These are phyloP conservation scores for Secale cereale DNA, from an alignment of 176 grass and related monocot genomes.

Conservation along the genomic window DNA sequence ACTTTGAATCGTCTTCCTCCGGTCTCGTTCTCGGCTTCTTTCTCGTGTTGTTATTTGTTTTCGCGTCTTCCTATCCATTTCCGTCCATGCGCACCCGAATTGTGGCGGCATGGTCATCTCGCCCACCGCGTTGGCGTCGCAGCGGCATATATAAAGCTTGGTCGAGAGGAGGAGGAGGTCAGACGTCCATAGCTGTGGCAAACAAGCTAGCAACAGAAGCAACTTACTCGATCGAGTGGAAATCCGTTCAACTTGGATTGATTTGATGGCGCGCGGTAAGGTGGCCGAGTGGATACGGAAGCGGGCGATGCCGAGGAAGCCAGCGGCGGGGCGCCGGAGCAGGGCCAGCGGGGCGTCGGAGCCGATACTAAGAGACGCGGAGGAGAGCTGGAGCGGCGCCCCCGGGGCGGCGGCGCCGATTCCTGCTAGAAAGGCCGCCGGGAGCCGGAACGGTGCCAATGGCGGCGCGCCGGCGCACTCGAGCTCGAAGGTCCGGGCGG, in stretches of 20 bases:
- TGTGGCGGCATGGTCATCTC: neutral
- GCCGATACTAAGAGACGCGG: neutral
- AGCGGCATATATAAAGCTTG: slow-evolving; percentile 27
- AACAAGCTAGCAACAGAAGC: neutral
- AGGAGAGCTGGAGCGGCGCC: neutral
- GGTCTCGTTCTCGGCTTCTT: neutral
- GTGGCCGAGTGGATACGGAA: slow-evolving; percentile 38
- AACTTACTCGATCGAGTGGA: neutral
- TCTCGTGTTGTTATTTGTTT: neutral
- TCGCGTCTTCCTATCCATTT: neutral
- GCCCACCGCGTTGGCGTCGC: too few relatives aligned
- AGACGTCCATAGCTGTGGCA: neutral
- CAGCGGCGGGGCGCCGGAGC: neutral
- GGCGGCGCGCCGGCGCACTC: neutral
- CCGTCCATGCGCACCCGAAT: neutral
- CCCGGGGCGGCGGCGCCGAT: neutral
- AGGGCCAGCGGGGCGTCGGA: neutral
- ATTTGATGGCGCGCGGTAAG: slow-evolving; percentile 24
- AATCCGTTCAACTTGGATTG: neutral
- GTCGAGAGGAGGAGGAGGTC: neutral
- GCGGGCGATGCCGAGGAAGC: slow-evolving; percentile 25
- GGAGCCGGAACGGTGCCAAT: too few relatives aligned
- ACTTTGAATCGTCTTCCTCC: slow-evolving; percentile 41
- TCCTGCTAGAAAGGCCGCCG: neutral
- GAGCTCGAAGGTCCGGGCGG: neutral